Evolutionary conservation across 495 filamentous ascomycete species (phyloP).

Genomic region (Lophium mytilinum): DNA sequence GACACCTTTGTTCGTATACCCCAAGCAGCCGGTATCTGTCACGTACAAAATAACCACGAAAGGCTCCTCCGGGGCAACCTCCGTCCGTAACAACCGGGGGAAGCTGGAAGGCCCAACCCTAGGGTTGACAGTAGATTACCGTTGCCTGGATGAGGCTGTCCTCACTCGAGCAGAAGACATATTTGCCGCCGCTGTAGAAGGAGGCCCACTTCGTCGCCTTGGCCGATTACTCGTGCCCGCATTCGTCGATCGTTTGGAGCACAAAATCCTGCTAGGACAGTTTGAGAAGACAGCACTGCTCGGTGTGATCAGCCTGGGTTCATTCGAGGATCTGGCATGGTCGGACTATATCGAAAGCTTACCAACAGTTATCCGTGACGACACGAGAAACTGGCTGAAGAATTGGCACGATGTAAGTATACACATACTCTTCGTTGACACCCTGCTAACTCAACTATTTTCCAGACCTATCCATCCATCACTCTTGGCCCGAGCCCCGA

Average conservation of each 20-base stretch:
- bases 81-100: background rate
- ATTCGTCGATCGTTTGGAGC: slow-evolving; percentile 20
- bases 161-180: slow-evolving; percentile 37
- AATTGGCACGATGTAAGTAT: slow-evolving; percentile 30
- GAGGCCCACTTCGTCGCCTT: slow-evolving; percentile 40
- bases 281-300: slow-evolving; percentile 25
- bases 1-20: slow-evolving; percentile 58
- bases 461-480: slow-evolving; percentile 10
- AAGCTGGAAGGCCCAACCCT: slow-evolving; percentile 39
- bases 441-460: background rate
- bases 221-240: slow-evolving; percentile 42
- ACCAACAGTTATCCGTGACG: slow-evolving; percentile 15
- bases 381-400: slow-evolving; percentile 26
- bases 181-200: slow-evolving; percentile 38
- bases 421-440: too few species aligned
- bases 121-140: slow-evolving; percentile 67
- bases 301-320: slow-evolving; percentile 17
- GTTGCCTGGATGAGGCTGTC: slow-evolving; percentile 61
- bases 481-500: background rate
- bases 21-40: slow-evolving; percentile 73
- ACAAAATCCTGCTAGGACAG: slow-evolving; percentile 15
- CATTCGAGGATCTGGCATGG: slow-evolving; percentile 32
- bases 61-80: background rate
- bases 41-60: slow-evolving; percentile 61
- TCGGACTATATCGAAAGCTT: slow-evolving; percentile 24